Base-by-base conservation (phyloP, 129 eudicot genomes). In the Helianthus tuberosus region DNA sequence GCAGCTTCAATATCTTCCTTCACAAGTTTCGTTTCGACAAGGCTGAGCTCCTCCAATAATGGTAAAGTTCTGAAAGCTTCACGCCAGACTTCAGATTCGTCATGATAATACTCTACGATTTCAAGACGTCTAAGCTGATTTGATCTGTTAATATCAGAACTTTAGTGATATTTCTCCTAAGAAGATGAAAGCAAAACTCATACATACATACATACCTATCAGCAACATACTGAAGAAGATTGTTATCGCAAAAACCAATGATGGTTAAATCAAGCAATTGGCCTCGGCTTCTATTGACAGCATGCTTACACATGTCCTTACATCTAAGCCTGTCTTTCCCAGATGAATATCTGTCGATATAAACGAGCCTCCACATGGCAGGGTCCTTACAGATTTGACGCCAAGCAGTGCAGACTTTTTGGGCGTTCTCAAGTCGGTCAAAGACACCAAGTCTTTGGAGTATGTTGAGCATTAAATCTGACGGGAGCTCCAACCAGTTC, bases 401-500 rank as follows among this genome's bases (percentile, higher is more conserved):
- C 64, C 64, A 58, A 25, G 39, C 15, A 58, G 64, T 58, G 64
- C 64, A 58, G 14, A 58, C 64, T 58, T 23, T 23, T 14, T 58
- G 64, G 38, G n/a, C 64, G 25, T 25, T 58, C 38, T 23, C 38
- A 58, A 58, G 64, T 0, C 27, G 11, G 64, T 25, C 64, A 58
- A 23, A 0, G n/a, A 25, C 64, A 58, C 64, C 39, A 11, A 58
- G 5, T 58, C 64, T 58, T 25, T 58, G 38, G n/a, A 58, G 64
- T 23, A 58, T 58, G 4, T 58, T 58, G n/a, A 25, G n/a, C 64
- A 25, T 58, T 27, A 58, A 25, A 23, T 58, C 64, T 11, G 64
- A 58, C 6, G 64, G 64, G 38, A 58, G 64, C 36, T 58, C 64
- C 64, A 58, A 58, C 64, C 64, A 58, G 36, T 58, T 23, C 64